Base-by-base conservation (phyloP, 768 basidiomycete species). In the Suillus subluteus region DNA sequence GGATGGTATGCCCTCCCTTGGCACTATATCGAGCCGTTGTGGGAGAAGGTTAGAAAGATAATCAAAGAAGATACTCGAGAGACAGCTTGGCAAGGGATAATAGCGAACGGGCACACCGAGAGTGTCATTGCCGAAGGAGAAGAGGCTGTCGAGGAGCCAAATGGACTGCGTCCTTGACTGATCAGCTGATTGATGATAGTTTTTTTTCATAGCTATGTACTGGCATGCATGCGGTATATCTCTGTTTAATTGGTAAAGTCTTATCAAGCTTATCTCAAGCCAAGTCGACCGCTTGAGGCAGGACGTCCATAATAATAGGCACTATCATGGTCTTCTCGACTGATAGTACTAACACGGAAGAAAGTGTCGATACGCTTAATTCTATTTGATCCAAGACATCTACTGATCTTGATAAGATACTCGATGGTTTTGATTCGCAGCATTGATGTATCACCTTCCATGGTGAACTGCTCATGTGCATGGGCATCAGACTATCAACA, bases 401-500 rank as follows among this genome's bases (percentile, higher is more conserved):
- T 21, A 23, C 30, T 37, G 23, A 63, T 40, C 61, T 16, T 54
- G 26, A 54, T 54, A 30, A 30, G 23, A 13, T 50, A 23, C 23
- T 50, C 48, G 23, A 50, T 50, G 30, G 30, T 86, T 68, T 71
- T 76, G 64, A 81, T 93, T 70, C 84, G 85, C 69, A 83, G 79
- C 65, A 80, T 92, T 67, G 72, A 79, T 59, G 78, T 93, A 62
- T 71, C 81, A 11, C 91, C 92, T 12, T 83, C 91, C 11, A 78
- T 95, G 52, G 80, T 95, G 69, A 95, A 95, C 74, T 84, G 91
- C 1, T 88, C 94, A 21, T 94, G 90, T 69, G 87, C 89, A 12
- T 95, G 92, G 92, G 91, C 93, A 1, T 91, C 91, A 5, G 85
- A 89, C 71, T 78, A 83, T 40, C 72, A 81, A 15, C 89, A 95